Evolutionary conservation across 805 yeast species (phyloP).

Genomic region (Starmerella apis): DNA sequence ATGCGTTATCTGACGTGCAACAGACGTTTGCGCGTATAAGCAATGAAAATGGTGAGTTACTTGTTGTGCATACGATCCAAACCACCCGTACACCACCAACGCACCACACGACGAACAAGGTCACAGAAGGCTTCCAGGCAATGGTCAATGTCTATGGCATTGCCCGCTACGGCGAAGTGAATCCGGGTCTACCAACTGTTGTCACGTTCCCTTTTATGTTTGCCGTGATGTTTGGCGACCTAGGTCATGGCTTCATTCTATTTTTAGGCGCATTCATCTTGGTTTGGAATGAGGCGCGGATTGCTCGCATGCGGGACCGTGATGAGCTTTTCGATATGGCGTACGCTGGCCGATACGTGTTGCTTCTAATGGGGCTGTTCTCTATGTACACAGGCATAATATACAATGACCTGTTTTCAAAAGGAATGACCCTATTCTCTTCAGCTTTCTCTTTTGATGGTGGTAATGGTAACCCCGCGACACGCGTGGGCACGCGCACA

Average conservation of each 20-base stretch:
- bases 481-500: slow-evolving; percentile 36
- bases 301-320: slow-evolving; percentile 41
- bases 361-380: slow-evolving; percentile 87
- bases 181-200: slow-evolving; percentile 88
- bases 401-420: slow-evolving; percentile 89
- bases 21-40: slow-evolving; percentile 53
- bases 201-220: slow-evolving; percentile 97
- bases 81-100: slow-evolving; percentile 91
- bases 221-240: slow-evolving; percentile 97
- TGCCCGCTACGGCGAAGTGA: slow-evolving; percentile 85
- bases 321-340: slow-evolving; percentile 98
- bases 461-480: slow-evolving; percentile 8
- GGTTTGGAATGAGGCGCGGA: slow-evolving; percentile 59
- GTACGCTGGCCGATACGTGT: slow-evolving; percentile 78
- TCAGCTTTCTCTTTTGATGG: slow-evolving; percentile 91
- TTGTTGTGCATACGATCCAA: slow-evolving; percentile 46
- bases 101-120: slow-evolving; percentile 79
- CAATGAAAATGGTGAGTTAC: slow-evolving; percentile 33
- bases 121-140: slow-evolving; percentile 82
- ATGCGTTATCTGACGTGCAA: slow-evolving; percentile 52
- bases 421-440: slow-evolving; percentile 72
- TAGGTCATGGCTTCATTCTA: slow-evolving; percentile 87
- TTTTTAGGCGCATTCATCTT: slow-evolving; percentile 58
- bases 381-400: slow-evolving; percentile 90
- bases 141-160: slow-evolving; percentile 95